Evolutionary conservation across 495 filamentous ascomycete species (phyloP).

Genomic region (Penicillium flavigenum): DNA sequence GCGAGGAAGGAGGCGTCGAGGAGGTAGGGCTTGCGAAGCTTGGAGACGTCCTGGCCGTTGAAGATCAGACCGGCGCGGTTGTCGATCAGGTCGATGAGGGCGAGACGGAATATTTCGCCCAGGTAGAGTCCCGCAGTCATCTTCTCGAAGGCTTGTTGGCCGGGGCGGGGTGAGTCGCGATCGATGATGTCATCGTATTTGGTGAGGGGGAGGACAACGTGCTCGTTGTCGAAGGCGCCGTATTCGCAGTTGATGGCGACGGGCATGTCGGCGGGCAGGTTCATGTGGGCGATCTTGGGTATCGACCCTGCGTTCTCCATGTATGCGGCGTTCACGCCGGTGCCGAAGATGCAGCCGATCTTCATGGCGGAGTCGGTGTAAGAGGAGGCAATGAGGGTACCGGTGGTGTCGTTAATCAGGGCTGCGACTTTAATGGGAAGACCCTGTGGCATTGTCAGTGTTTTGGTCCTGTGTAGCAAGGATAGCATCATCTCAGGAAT

Average conservation of each 20-base stretch:
- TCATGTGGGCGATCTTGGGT: constrained; percentile 91
- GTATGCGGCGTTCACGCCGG: constrained; percentile 97
- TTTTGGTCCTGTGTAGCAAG: neutral
- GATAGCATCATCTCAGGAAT: neutral
- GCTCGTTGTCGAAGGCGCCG: constrained; percentile 98
- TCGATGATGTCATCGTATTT: constrained; percentile 83
- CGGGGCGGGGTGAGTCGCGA: constrained; percentile 88
- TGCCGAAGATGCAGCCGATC: constrained; percentile 98
- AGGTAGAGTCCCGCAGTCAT: constrained; percentile 97
- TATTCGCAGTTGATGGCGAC: constrained; percentile 99
- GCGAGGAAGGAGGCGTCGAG: constrained; percentile 94
- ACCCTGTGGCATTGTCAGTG: constrained; percentile 47
- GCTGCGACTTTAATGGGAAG: constrained; percentile 92
- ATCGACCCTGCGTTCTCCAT: constrained; percentile 91
- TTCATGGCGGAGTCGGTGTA: constrained; percentile 91
- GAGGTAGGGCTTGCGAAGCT: constrained; percentile 77
- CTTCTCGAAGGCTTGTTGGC: constrained; percentile 96
- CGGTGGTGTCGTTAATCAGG: constrained; percentile 96
- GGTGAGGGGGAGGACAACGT: constrained; percentile 85
- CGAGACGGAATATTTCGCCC: constrained; percentile 90
- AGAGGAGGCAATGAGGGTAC: constrained; percentile 95
- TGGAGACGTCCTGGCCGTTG: constrained; percentile 72
- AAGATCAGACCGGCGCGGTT: constrained; percentile 77
- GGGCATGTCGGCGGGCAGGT: constrained; percentile 81
- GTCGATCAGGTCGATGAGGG: constrained; percentile 80